Evolutionary conservation across 805 yeast genomes (phyloP), one percentile per base, ranked within the genome.

Genomic region (Starmera quercuum): DNA sequence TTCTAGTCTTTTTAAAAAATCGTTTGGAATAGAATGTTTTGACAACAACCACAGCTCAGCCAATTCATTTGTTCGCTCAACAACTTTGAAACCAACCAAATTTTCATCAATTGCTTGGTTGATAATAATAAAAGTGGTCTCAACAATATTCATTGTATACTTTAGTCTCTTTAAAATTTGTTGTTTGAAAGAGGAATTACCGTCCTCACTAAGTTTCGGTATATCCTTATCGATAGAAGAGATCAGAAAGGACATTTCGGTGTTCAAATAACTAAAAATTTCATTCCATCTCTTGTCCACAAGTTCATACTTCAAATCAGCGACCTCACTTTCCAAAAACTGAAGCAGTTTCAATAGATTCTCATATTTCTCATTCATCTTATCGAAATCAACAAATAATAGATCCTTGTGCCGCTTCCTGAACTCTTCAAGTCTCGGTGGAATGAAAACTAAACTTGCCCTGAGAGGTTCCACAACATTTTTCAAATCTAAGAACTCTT

Each of bases 281-380:
- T 66, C 66, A 40, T 61, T 56, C 84, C 85, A 79, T 47, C 75
- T 64, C 20, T 58, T 49, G 38, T 75, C 78, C 4, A 79, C 61
- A 20, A 70, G 42, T 27, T 71, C 73, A 4, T 37, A 39, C 43
- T 69, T 68, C 39, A 78, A 54, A 6, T 49, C 54, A 3, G 49
- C 49, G 11, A 74, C 40, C 32, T 70, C 72, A 9, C 46, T 44
- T 8, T 59, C 57, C 31, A 78, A 51, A 35, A 58, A 54, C 14
- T 60, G 51, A 56, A 71, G 66, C 38, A 64, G 63, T 10, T 54
- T 55, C 7, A 63, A 42, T 13, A 76, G 45, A 3, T 43, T 37
- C 20, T 63, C 59, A 39, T 69, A 73, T 33, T 59, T 64, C 6
- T 54, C 48, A 9, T 63, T 49, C 14, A 73, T 40, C 4, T 45